These are phyloP conservation scores for Geranium rotundifolium DNA, from an alignment of 345 rosid genomes.

Conservation along the genomic window DNA sequence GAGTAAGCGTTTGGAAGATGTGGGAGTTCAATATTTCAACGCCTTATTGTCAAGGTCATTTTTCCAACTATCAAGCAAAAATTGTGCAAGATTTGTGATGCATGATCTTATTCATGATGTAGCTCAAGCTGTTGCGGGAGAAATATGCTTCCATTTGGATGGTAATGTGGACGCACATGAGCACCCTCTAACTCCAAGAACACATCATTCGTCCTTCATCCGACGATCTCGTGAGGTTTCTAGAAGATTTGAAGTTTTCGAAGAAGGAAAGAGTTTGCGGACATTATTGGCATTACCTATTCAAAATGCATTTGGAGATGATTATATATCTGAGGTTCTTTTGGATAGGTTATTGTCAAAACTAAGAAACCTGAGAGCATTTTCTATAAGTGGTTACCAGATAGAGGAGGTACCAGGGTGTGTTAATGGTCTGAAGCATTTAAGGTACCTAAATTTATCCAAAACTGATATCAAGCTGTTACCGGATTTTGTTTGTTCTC, in stretches of 20 bases:
- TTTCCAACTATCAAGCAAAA: slow-evolving; percentile 3
- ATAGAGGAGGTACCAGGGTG: background rate
- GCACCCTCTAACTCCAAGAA: background rate
- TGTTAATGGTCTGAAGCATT: background rate
- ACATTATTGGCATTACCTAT: background rate
- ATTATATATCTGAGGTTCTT: background rate
- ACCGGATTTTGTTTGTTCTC: no score
- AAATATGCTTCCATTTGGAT: background rate
- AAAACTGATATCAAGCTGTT: background rate
- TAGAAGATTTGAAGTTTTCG: background rate
- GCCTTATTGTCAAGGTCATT: slow-evolving; percentile 2
- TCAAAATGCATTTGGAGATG: background rate
- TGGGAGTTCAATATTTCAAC: background rate
- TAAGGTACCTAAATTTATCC: background rate
- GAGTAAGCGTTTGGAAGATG: background rate
- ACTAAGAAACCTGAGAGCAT: background rate
- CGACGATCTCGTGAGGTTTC: background rate
- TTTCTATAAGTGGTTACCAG: background rate
- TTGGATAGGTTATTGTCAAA: background rate
- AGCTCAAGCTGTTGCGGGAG: background rate
- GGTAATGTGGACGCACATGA: background rate
- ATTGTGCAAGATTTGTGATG: background rate
- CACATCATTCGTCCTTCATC: background rate
- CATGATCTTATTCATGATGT: slow-evolving; percentile 8
- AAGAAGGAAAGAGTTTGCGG: background rate